A percentile compares a stretch with the other conserved stretches of the same genome.
Evolutionary conservation across 306 rosid species (phyloP).

Genomic region (Malus orientalis): DNA sequence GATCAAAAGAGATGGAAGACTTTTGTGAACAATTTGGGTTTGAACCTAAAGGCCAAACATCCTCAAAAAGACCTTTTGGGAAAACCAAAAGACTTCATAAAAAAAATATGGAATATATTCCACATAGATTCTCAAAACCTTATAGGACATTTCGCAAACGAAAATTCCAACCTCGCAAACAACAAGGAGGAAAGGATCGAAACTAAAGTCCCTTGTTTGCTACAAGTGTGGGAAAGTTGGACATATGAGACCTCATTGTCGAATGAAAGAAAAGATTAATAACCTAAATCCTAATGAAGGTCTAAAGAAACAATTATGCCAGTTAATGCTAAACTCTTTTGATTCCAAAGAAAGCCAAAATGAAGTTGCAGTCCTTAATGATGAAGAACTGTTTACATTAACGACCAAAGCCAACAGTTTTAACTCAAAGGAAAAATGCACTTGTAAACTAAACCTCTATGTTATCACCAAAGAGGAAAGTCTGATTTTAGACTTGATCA

Average conservation of each 20-base stretch:
- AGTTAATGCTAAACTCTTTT: too few species aligned
- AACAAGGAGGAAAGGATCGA: neutral
- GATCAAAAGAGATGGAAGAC: neutral
- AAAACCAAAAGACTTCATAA: too few species aligned
- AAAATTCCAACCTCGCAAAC: neutral
- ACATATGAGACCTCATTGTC: neutral
- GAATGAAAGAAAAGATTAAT: neutral
- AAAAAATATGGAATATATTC: too few species aligned
- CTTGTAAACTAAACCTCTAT: neutral
- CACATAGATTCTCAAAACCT: neutral
- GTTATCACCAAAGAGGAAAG: neutral
- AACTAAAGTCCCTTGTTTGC: neutral
- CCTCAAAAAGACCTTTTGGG: too few species aligned
- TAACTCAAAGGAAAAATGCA: neutral
- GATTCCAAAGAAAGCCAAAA: too few species aligned
- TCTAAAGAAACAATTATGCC: neutral
- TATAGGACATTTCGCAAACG: too few species aligned
- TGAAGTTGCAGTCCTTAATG: neutral
- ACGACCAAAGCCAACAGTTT: too few species aligned
- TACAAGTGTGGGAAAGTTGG: neutral
- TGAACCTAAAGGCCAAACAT: neutral
- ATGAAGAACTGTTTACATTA: neutral
- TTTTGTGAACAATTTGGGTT: too few species aligned
- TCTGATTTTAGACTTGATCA: neutral
- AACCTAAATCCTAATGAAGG: neutral